Conservation (phyloP, 371 early-diverging fungal species). For the Dichotomocladium elegans region DNA sequence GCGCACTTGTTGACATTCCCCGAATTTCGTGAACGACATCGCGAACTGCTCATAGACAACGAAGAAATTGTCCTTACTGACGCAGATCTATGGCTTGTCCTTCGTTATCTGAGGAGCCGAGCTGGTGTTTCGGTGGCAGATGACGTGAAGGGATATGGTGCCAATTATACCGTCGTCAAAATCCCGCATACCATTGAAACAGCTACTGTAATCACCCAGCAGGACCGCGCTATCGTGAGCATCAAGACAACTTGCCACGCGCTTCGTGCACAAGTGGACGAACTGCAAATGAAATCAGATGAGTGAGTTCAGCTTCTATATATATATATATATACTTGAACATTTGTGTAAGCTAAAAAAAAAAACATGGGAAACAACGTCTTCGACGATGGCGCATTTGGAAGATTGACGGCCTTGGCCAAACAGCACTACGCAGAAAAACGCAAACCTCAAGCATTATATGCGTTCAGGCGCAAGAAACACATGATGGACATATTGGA, state of each 20-base stretch:
- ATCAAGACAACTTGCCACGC: slow-evolving; percentile 42
- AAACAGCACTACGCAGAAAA: slow-evolving; percentile 21
- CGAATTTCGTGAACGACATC: slow-evolving; percentile 28
- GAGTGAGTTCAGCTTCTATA: too few species aligned
- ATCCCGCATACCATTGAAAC: slow-evolving; percentile 21
- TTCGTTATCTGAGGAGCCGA: slow-evolving; percentile 25
- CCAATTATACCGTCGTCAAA: slow-evolving; percentile 27
- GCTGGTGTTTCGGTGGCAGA: slow-evolving; percentile 28
- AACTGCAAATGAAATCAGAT: slow-evolving; percentile 38
- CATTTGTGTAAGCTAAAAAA: not conserved
- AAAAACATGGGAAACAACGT: not conserved
- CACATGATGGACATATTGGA: slow-evolving; percentile 34
- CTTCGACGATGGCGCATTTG: not conserved
- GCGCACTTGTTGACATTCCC: slow-evolving; percentile 26
- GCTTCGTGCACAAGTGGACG: slow-evolving; percentile 44
- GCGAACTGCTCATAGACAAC: slow-evolving; percentile 2
- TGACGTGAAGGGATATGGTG: slow-evolving; percentile 29
- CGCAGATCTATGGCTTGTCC: slow-evolving; percentile 25
- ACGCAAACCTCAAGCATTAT: slow-evolving; percentile 41
- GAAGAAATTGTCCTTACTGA: slow-evolving; percentile 26
- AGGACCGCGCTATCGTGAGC: slow-evolving; percentile 46
- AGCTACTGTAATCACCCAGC: slow-evolving; percentile 32
- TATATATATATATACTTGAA: too few species aligned
- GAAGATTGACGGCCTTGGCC: slow-evolving; percentile 12
- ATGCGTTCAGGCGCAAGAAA: slow-evolving; percentile 43